phyloP scores from a whole-genome alignment of 106 monocot genomes.

The Amphibolis antarctica region DNA sequence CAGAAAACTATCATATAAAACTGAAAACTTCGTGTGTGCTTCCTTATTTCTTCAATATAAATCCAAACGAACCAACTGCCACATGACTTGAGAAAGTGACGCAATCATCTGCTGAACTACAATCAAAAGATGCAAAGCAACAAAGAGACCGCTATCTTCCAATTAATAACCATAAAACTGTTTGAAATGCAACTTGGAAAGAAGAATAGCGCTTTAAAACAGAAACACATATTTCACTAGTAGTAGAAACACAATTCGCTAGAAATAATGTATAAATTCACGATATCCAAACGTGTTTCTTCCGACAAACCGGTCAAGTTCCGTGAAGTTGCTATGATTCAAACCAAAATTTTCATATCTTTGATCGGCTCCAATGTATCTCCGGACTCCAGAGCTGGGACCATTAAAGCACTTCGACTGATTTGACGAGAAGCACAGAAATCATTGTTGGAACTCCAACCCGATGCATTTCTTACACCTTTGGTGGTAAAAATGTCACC shows the following conservation, averaged over 20 bases:
- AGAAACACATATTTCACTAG: background rate
- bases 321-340: background rate
- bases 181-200: background rate
- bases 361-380: background rate
- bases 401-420: background rate
- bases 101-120: background rate
- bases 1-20: too few relatives aligned
- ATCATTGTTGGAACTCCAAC: conserved; percentile 40
- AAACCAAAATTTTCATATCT: background rate
- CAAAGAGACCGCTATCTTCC: conserved; percentile 3
- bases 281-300: background rate
- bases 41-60: too few relatives aligned
- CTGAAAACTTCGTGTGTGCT: too few relatives aligned
- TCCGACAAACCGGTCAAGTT: background rate
- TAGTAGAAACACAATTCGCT: background rate
- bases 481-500: background rate
- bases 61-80: too few relatives aligned
- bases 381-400: background rate
- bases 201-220: background rate
- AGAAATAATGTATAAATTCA: background rate
- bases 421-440: conserved; percentile 13
- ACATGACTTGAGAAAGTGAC: too few relatives aligned
- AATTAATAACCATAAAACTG: background rate
- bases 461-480: background rate
- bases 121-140: conserved; percentile 1